Percentiles rank a stretch among this genome's conserved stretches.
These are phyloP conservation scores for Xylariomycetidae sp. DNA, from an alignment of 2,329 filamentous ascomycete genomes.

Conservation along the genomic window DNA sequence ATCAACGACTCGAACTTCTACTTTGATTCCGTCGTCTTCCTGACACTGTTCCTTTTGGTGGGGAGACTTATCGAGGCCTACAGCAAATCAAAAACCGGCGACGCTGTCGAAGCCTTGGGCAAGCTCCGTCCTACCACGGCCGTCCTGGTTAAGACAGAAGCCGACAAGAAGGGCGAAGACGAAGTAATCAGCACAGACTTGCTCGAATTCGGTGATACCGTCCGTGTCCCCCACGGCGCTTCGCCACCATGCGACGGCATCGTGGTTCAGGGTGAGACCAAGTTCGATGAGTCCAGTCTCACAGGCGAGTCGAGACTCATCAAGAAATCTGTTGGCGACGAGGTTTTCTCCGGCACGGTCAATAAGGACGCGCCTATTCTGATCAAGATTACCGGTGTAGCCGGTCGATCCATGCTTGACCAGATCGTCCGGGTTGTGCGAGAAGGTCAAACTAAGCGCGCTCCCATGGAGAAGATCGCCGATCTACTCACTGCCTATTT, in stretches of 20 bases:
- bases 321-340: slow-evolving; percentile 57
- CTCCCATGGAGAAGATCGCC: slow-evolving; percentile 71
- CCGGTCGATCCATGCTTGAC: slow-evolving; percentile 72
- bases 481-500: slow-evolving; percentile 72
- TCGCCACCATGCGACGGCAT: slow-evolving; percentile 82
- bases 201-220: slow-evolving; percentile 68
- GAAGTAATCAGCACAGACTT: slow-evolving; percentile 56
- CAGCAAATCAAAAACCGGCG: slow-evolving; percentile 85
- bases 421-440: slow-evolving; percentile 73
- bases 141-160: slow-evolving; percentile 54
- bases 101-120: slow-evolving; percentile 75
- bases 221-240: slow-evolving; percentile 71
- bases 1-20: slow-evolving; percentile 59
- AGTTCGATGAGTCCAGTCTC: slow-evolving; percentile 86
- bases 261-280: slow-evolving; percentile 56
- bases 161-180: slow-evolving; percentile 32
- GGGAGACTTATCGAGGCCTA: slow-evolving; percentile 79
- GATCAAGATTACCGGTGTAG: slow-evolving; percentile 58
- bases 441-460: slow-evolving; percentile 71
- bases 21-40: slow-evolving; percentile 89
- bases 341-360: slow-evolving; percentile 68
- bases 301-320: slow-evolving; percentile 73
- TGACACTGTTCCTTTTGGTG: slow-evolving; percentile 79
- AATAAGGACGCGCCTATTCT: slow-evolving; percentile 63
- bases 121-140: slow-evolving; percentile 76